Percentiles rank a stretch among this genome's conserved stretches.
These are phyloP conservation scores for Lactifluus volemus DNA, from an alignment of 768 basidiomycete species.

Conservation along the genomic window DNA sequence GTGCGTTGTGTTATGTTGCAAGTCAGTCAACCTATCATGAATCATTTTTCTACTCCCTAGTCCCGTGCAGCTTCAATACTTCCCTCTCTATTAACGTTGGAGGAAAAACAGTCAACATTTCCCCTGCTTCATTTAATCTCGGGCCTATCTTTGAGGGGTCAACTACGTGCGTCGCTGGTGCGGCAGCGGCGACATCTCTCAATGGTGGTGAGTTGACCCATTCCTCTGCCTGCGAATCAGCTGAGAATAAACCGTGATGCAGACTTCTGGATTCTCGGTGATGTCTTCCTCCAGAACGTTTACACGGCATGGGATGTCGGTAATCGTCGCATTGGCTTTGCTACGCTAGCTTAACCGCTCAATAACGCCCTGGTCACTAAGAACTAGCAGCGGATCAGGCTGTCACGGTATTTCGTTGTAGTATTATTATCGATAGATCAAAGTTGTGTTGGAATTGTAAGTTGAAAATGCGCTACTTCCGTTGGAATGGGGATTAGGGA, in stretches of 20 bases:
- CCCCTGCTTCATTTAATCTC: conserved; percentile 1
- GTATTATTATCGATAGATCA: too few relatives aligned
- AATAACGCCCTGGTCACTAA: too few relatives aligned
- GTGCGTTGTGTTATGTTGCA: not conserved
- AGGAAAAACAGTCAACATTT: not conserved
- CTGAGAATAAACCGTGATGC: not conserved
- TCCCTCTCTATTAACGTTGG: not conserved
- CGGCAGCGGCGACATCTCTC: not conserved
- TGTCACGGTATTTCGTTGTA: too few relatives aligned
- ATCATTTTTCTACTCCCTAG: not conserved
- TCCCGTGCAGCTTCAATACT: conserved; percentile 1
- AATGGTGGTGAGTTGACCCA: not conserved
- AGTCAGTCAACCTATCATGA: not conserved
- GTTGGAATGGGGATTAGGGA: too few relatives aligned
- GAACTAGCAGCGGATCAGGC: too few relatives aligned
- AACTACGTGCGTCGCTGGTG: conserved; percentile 1
- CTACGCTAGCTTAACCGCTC: not conserved
- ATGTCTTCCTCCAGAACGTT: conserved; percentile 8
- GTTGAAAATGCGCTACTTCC: too few relatives aligned
- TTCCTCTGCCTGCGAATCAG: not conserved
- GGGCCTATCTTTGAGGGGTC: not conserved
- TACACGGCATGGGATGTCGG: conserved; percentile 6
- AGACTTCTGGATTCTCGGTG: conserved; percentile 2
- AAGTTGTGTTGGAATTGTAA: too few relatives aligned
- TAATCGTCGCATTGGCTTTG: conserved; percentile 2